Evolutionary conservation across 768 basidiomycete species (phyloP), one percentile per base, ranked within the genome.

Genomic region (Saitozyma sp.): DNA sequence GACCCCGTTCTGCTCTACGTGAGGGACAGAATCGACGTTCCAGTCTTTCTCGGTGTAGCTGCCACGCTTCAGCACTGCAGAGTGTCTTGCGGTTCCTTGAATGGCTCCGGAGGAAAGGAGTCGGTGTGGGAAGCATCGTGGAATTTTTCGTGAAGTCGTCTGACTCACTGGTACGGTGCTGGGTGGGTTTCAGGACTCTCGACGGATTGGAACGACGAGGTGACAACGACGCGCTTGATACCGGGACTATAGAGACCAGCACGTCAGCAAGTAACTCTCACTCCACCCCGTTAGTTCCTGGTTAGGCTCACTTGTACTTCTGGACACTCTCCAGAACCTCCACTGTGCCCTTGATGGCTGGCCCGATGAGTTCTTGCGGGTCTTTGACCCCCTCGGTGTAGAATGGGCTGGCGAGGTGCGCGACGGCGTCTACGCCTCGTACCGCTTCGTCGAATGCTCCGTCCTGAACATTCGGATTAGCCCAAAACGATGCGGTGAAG

Each of bases 371-470:
- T 62, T 89, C 79, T 13, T 76, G 63, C 9, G 70, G 68, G 11
- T 71, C 67, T n/a, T 68, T 52, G 39, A 69, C 75, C 42, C 68
- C 67, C 41, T 56, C 53, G 29, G 59, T 61, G 63, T 74, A 62
- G 66, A 69, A 74, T 19, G 73, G 73, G 20, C 64, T 64, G 55
- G 77, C 75, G 58, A 69, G 72, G 58, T 78, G 77, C 11, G 71
- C 71, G 56, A 92, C 85, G 0, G 84, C 90, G 61, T 89, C 86
- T 7, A 91, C 86, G 0, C 84, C 89, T 74, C 86, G 84, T 61
- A 91, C 88, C 0, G 86, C 89, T 55, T 89, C 86, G 73, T 92
- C 89, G 64, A 91, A 93, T 0, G 87, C 88, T 6, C 85, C 85
- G 9, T 14, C 66, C 75, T 74, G 16, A 29, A 29, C 51, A 13